A percentile compares a stretch with the other conserved stretches of the same genome.
These are phyloP conservation scores for Bipolaris bicolor DNA, from an alignment of 2,329 filamentous ascomycete genomes.

Conservation along the genomic window DNA sequence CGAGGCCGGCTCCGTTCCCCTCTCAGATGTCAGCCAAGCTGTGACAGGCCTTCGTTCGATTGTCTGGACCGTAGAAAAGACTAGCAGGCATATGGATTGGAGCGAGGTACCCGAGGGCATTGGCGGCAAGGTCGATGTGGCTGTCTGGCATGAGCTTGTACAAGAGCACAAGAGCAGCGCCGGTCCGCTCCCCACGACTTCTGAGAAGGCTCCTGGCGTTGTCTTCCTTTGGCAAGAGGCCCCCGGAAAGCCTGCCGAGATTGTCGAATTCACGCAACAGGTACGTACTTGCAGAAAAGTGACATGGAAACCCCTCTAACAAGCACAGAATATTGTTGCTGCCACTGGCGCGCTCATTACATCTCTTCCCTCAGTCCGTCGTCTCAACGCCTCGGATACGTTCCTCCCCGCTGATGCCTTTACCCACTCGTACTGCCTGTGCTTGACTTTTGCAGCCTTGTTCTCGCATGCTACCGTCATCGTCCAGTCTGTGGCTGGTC, in stretches of 20 bases:
- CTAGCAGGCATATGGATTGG: slow-evolving; percentile 94
- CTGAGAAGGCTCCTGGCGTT: slow-evolving; percentile 58
- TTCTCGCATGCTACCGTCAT: slow-evolving; percentile 85
- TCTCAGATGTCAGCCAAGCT: slow-evolving; percentile 71
- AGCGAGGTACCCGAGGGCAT: slow-evolving; percentile 82
- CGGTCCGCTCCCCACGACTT: slow-evolving; percentile 68
- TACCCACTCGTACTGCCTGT: slow-evolving; percentile 77
- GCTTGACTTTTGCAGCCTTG: slow-evolving; percentile 79
- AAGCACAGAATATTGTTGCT: slow-evolving; percentile 77
- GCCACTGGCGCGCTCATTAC: slow-evolving; percentile 79
- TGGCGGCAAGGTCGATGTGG: slow-evolving; percentile 75
- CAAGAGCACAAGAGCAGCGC: slow-evolving; percentile 65
- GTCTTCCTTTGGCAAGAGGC: slow-evolving; percentile 70
- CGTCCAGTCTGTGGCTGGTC: slow-evolving; percentile 84
- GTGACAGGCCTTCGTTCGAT: slow-evolving; percentile 75
- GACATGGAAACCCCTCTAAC: slow-evolving; percentile 15
- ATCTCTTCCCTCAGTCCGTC: slow-evolving; percentile 75
- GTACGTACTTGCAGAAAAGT: slow-evolving; percentile 43
- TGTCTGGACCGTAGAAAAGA: slow-evolving; percentile 91
- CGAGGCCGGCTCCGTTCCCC: slow-evolving; percentile 83
- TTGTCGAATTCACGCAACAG: slow-evolving; percentile 79
- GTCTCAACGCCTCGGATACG: slow-evolving; percentile 75
- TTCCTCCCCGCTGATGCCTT: slow-evolving; percentile 86
- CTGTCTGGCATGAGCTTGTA: slow-evolving; percentile 92
- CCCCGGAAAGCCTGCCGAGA: slow-evolving; percentile 60